A percentile compares a stretch with the other conserved stretches of the same genome.
Conservation (phyloP, 1,139 yeast genomes). For the Protomyces inouyei region DNA sequence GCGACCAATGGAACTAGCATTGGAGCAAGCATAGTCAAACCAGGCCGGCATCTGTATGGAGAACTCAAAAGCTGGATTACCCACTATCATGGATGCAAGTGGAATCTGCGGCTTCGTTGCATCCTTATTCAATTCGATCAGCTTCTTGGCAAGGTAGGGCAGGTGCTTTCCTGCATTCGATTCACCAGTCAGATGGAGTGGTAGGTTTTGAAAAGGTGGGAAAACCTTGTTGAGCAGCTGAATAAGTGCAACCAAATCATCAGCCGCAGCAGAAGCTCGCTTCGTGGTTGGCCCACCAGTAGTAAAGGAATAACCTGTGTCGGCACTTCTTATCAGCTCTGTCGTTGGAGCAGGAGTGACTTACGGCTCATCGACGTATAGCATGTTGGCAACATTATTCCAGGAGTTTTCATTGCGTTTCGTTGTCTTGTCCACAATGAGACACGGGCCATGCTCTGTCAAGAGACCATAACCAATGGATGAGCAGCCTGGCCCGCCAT, state of each 20-base stretch:
- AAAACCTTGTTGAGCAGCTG: conserved; percentile 61
- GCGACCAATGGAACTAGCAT: conserved; percentile 48
- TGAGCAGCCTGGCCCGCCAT: conserved; percentile 87
- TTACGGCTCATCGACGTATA: conserved; percentile 78
- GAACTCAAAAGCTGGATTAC: conserved; percentile 94
- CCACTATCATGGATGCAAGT: conserved; percentile 81
- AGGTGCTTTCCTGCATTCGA: conserved; percentile 96
- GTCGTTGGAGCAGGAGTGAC: conserved; percentile 57
- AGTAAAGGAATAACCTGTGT: not conserved
- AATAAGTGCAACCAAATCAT: conserved; percentile 49
- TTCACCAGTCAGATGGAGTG: conserved; percentile 77
- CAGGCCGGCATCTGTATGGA: conserved; percentile 79
- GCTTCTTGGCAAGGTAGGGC: conserved; percentile 71
- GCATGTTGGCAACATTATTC: conserved; percentile 8
- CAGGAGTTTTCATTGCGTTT: conserved; percentile 54
- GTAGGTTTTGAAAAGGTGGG: conserved; percentile 47
- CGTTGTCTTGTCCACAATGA: conserved; percentile 58
- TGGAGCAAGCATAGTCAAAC: conserved; percentile 86
- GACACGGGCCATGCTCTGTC: conserved; percentile 85
- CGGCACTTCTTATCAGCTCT: conserved; percentile 42
- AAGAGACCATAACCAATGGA: conserved; percentile 88
- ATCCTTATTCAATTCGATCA: conserved; percentile 53
- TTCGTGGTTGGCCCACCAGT: not conserved
- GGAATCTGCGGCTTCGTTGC: conserved; percentile 49
- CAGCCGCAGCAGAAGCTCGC: conserved; percentile 47